phyloP scores from a whole-genome alignment of 345 rosid genomes.

The Citrus sp. region DNA sequence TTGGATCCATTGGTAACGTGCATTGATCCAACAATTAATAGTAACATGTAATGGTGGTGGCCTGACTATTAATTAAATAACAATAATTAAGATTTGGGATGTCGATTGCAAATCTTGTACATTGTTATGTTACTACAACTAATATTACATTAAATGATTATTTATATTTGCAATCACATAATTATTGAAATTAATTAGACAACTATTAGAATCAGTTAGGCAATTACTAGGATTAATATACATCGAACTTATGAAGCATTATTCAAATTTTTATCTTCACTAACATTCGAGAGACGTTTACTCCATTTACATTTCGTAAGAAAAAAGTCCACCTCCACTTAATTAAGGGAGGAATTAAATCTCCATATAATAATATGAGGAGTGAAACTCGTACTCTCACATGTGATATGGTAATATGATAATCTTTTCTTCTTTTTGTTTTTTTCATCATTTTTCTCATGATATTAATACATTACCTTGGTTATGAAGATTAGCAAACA shows the following conservation, averaged over 20 bases:
- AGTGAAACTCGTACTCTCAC: too few relatives aligned
- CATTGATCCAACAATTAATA: not conserved
- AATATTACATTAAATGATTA: too few relatives aligned
- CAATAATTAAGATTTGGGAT: not conserved
- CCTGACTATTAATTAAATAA: not conserved
- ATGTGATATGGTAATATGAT: too few relatives aligned
- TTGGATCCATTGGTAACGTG: not conserved
- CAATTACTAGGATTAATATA: too few relatives aligned
- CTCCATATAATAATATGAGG: fast-evolving
- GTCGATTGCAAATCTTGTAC: not conserved
- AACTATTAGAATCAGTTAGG: too few relatives aligned
- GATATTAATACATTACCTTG: too few relatives aligned
- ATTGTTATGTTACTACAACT: not conserved
- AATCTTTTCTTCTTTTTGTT: not conserved
- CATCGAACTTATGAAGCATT: fast-evolving
- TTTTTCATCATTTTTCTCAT: not conserved
- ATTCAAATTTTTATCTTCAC: fast-evolving
- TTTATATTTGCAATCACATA: too few relatives aligned
- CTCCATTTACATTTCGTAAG: fast-evolving
- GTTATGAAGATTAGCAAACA: not conserved
- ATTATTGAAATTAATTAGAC: too few relatives aligned
- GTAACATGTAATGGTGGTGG: not conserved
- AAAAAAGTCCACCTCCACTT: fast-evolving
- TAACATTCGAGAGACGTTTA: too few relatives aligned
- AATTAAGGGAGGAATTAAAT: fast-evolving